Evolutionary conservation across 306 rosid species (phyloP).

Genomic region (Rubus parviflorus): DNA sequence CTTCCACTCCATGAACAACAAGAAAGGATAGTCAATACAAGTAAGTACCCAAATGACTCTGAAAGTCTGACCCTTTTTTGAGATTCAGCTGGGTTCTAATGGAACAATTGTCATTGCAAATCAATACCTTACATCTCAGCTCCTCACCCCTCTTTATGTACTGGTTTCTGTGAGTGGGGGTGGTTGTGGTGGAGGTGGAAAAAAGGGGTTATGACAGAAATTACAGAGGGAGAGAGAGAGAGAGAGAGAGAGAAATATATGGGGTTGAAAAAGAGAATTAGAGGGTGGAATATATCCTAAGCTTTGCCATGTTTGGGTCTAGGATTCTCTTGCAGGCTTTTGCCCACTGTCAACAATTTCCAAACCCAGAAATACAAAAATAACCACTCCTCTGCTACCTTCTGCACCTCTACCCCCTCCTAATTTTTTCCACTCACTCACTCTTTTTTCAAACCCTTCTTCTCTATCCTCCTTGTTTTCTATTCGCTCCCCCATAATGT

Average conservation of each 20-base stretch:
- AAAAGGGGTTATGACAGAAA: slow-evolving; percentile 26
- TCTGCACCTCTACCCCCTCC: slow-evolving; percentile 12
- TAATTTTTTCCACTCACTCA: slow-evolving; percentile 25
- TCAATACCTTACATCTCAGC: slow-evolving; percentile 27
- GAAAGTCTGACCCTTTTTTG: slow-evolving; percentile 1
- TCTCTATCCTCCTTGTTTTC: slow-evolving; percentile 24
- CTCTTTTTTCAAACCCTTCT: slow-evolving; percentile 27
- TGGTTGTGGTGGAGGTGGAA: slow-evolving; percentile 6
- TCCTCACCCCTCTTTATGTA: slow-evolving; percentile 7
- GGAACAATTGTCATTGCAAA: slow-evolving; percentile 4
- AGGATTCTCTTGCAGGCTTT: slow-evolving; percentile 72
- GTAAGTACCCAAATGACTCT: not conserved
- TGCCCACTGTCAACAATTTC: slow-evolving; percentile 46
- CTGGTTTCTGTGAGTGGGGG: slow-evolving; percentile 21
- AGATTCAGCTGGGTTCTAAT: slow-evolving; percentile 4
- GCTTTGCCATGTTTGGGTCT: slow-evolving; percentile 73
- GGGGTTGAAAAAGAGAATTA: slow-evolving; percentile 15
- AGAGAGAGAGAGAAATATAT: not conserved
- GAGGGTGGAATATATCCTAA: slow-evolving; percentile 35
- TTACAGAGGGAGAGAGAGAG: not conserved
- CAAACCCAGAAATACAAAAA: slow-evolving; percentile 31
- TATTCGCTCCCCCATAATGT: not conserved
- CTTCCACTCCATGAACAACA: slow-evolving; percentile 69
- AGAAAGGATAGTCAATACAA: not conserved
- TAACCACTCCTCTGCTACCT: slow-evolving; percentile 27